Evolutionary conservation across 345 rosid species (phyloP), one percentile per base, ranked within the genome.

Genomic region (Erodium maritimum): DNA sequence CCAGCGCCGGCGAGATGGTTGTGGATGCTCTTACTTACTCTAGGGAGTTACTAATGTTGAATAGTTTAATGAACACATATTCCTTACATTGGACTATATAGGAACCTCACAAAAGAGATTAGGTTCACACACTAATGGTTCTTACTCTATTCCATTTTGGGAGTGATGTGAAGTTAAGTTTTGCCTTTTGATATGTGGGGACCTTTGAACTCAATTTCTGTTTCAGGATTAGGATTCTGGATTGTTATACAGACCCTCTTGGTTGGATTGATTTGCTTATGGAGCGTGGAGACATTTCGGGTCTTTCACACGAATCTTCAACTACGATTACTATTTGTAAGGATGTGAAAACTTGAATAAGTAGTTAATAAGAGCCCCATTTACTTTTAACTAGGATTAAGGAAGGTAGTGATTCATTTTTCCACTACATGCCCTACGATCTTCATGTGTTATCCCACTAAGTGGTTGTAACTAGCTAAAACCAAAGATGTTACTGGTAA

Each of bases 231-330:
- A 81, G 65, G 59, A 71, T 89, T 56, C 74, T 93, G 82, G 99
- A 93, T 74, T 93, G 95, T 71, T 93, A 81, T 61, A 72, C 77
- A 20, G 91, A 93, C 73, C 95, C 95, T 72, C 75, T 80, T 21
- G 95, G 90, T 42, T 93, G 96, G 99, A 83, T 80, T 73, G 73
- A 65, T 69, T 62, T 52, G 54, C 67, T 75, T 19, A 34, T 13
- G 18, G 54, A 50, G 58, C 54, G 42, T 58, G 72, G 76, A 62
- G 61, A 61, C 19, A n/a, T 61, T 23, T 52, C 37, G 24, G 70
- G 55, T 58, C 24, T 23, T 69, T 61, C 65, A 1, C 17, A 5
- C 57, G 80, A 73, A 72, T 57, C 67, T 67, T 73, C 82, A 19
- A 50, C 59, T 42, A 21, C 62, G 33, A 56, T 67, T 42, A 64